Conservation (phyloP, 2,329 filamentous ascomycete genomes). For the Drechslera avenae region DNA sequence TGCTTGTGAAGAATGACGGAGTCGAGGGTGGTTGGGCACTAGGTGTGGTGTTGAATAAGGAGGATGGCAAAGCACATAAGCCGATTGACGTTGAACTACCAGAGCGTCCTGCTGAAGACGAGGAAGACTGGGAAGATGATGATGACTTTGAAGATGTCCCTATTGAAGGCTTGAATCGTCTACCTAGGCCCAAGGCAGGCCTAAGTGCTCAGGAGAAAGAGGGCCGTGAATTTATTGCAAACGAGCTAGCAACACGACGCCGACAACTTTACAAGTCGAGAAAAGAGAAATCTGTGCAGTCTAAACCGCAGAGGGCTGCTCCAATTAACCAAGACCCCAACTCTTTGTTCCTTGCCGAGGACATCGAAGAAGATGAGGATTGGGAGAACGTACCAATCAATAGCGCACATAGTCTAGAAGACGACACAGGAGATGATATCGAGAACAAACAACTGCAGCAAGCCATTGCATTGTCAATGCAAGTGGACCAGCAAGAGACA, state of each 20-base stretch:
- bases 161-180: conserved; percentile 83
- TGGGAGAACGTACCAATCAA: conserved; percentile 53
- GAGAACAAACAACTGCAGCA: conserved; percentile 77
- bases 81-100: conserved; percentile 89
- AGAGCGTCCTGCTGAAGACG: conserved; percentile 55
- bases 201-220: conserved; percentile 32
- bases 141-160: conserved; percentile 92
- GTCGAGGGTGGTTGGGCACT: conserved; percentile 95
- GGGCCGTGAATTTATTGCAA: conserved; percentile 45
- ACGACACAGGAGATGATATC: conserved; percentile 52
- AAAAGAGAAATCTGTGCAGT: conserved; percentile 28
- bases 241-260: conserved; percentile 51
- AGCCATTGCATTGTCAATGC: conserved; percentile 85
- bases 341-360: conserved; percentile 61
- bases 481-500: conserved; percentile 59
- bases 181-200: conserved; percentile 65
- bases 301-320: conserved; percentile 22
- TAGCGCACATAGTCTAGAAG: conserved; percentile 63
- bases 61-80: conserved; percentile 78
- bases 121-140: conserved; percentile 70
- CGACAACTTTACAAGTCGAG: conserved; percentile 55
- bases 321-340: conserved; percentile 52
- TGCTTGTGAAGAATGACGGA: conserved; percentile 92
- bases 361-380: conserved; percentile 48
- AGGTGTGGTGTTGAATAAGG: conserved; percentile 87